These are phyloP conservation scores for Madurella fahalii DNA, from an alignment of 2,329 filamentous ascomycete species.

Conservation along the genomic window DNA sequence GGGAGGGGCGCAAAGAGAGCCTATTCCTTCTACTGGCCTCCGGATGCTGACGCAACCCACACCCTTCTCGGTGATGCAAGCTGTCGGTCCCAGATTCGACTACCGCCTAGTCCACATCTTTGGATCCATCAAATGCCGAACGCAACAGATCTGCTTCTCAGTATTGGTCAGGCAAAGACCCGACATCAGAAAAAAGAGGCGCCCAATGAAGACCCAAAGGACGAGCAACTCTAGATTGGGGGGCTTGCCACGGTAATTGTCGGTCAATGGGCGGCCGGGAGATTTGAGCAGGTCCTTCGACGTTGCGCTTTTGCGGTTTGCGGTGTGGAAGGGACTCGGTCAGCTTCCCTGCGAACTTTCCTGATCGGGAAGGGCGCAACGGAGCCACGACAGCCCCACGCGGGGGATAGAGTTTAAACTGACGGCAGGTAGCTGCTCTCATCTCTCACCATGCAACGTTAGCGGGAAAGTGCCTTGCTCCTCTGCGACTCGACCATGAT, in stretches of 20 bases:
- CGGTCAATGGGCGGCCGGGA: conserved; percentile 2
- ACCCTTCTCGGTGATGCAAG: conserved; percentile 1
- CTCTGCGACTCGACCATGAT: neutral
- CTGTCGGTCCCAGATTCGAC: neutral
- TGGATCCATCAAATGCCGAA: conserved; percentile 5
- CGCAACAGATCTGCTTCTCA: neutral
- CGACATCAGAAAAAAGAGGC: neutral
- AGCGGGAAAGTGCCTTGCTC: neutral
- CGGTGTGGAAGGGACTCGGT: conserved; percentile 15
- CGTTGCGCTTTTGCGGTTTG: neutral
- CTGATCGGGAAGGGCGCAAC: conserved; percentile 11
- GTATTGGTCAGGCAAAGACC: conserved; percentile 4
- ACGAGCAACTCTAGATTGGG: conserved; percentile 13
- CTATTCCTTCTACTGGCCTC: too few relatives aligned
- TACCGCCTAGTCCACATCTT: neutral
- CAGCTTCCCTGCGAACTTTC: conserved; percentile 16
- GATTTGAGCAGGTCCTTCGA: conserved; percentile 9
- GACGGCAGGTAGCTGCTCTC: conserved; percentile 14
- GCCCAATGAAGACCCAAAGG: conserved; percentile 9
- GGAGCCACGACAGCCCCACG: conserved; percentile 6
- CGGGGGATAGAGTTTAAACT: conserved; percentile 16
- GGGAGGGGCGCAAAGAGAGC: too few relatives aligned
- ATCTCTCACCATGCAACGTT: neutral
- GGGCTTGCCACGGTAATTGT: conserved; percentile 11
- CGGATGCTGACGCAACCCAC: neutral